These are phyloP conservation scores for Trypanosoma boissoni DNA, from an alignment of 208 protist species.

Conservation along the genomic window DNA sequence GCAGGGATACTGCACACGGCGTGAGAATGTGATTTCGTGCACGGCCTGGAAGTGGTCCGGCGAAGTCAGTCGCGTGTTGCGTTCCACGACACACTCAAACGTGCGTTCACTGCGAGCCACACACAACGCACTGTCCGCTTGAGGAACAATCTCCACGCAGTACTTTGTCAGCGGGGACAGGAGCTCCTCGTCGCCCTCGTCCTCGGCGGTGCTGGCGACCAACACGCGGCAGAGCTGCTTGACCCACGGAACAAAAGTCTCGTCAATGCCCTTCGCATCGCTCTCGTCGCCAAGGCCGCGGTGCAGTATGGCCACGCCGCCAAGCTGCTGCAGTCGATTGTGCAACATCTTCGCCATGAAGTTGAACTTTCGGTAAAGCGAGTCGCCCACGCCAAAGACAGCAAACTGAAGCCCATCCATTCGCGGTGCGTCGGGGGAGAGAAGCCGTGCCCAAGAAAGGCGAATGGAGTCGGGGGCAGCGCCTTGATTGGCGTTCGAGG, in stretches of 20 bases:
- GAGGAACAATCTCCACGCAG: too few species aligned
- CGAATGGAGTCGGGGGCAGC: conserved; percentile 75
- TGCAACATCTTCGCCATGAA: conserved; percentile 92
- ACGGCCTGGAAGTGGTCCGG: conserved; percentile 63
- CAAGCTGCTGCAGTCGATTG: conserved; percentile 85
- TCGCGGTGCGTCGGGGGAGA: conserved; percentile 31
- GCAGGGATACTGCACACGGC: conserved; percentile 8
- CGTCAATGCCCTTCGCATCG: conserved; percentile 73
- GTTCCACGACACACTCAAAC: conserved; percentile 38
- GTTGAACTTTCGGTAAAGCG: conserved; percentile 89
- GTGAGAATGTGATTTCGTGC: conserved; percentile 46
- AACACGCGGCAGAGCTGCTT: conserved; percentile 58
- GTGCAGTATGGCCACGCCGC: conserved; percentile 61
- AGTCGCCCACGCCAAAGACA: conserved; percentile 91
- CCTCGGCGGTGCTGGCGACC: conserved; percentile 15
- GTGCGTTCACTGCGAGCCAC: conserved; percentile 30
- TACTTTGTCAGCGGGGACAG: too few species aligned
- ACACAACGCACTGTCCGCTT: too few species aligned
- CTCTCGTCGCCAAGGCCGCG: conserved; percentile 91
- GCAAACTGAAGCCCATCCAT: conserved; percentile 71
- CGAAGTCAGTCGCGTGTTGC: conserved; percentile 54
- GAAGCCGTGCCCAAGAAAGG: conserved; percentile 57
- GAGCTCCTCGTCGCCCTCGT: not conserved
- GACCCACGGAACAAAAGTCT: conserved; percentile 70
- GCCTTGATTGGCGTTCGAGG: conserved; percentile 83